These are phyloP conservation scores for Deinandra increscens DNA, from an alignment of 129 eudicot species.

Conservation along the genomic window DNA sequence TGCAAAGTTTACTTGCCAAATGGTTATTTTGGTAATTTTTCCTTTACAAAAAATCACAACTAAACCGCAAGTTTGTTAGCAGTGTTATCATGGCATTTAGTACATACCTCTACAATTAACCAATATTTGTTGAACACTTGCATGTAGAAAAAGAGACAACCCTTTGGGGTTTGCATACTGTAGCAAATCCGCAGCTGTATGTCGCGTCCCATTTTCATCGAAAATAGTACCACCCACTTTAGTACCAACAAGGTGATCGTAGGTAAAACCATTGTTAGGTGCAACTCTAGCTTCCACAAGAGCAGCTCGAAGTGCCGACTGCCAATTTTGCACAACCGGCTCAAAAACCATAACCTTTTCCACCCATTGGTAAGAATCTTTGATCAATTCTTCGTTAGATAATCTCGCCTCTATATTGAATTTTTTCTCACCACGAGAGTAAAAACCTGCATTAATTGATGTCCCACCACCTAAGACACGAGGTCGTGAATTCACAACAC, in stretches of 20 bases:
- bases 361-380: conserved; percentile 8
- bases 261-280: conserved; percentile 16
- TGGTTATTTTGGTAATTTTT: no score
- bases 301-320: conserved; percentile 1
- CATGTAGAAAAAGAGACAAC: conserved; percentile 11
- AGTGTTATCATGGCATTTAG: neutral
- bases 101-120: neutral
- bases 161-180: conserved; percentile 9
- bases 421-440: conserved; percentile 43
- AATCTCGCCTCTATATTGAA: conserved; percentile 12
- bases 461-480: conserved; percentile 55
- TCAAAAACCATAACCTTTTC: conserved; percentile 21
- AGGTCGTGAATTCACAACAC: conserved; percentile 34
- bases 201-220: conserved; percentile 4
- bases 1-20: no score
- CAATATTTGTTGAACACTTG: conserved; percentile 6
- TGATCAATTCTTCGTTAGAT: neutral
- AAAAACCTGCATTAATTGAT: conserved; percentile 76
- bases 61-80: neutral
- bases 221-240: conserved; percentile 26
- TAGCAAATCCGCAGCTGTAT: conserved; percentile 14
- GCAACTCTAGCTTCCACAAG: conserved; percentile 12
- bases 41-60: no score
- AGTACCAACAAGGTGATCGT: conserved; percentile 15
- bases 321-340: conserved; percentile 11